These are phyloP conservation scores for Pleurotus tuber-regium DNA, from an alignment of 768 basidiomycete genomes.

Conservation along the genomic window DNA sequence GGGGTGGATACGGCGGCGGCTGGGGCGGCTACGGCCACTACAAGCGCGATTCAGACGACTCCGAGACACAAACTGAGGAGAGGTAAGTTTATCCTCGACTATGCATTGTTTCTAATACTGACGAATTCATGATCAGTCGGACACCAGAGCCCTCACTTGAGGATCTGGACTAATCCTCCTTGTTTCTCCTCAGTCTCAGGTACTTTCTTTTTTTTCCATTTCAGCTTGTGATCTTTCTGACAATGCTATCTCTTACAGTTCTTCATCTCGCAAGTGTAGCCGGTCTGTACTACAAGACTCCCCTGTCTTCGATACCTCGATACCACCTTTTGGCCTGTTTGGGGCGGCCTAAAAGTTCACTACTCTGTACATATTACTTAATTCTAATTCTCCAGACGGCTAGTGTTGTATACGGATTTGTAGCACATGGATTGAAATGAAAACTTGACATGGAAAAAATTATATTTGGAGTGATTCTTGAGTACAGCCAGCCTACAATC, in stretches of 20 bases:
- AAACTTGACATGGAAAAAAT: constrained; percentile 9
- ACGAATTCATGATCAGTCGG: background rate
- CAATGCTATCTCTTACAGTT: background rate
- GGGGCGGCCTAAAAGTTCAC: constrained; percentile 4
- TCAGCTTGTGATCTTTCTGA: background rate
- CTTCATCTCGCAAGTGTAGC: constrained; percentile 2
- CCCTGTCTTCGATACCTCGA: constrained; percentile 3
- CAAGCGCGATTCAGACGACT: constrained; percentile 1
- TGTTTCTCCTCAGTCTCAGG: constrained; percentile 1
- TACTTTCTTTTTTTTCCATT: background rate
- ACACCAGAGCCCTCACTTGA: background rate
- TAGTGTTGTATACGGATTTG: constrained; percentile 10
- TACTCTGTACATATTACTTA: constrained; percentile 3
- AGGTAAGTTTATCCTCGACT: background rate
- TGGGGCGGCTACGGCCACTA: background rate
- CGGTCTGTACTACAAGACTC: constrained; percentile 9
- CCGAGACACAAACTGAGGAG: background rate
- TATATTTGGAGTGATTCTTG: background rate
- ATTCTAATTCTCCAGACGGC: constrained; percentile 5
- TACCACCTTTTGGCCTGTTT: constrained; percentile 8
- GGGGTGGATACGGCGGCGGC: background rate
- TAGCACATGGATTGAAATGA: constrained; percentile 4
- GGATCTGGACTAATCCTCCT: background rate
- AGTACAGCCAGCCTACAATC: background rate
- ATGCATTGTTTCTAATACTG: background rate